Percentiles rank a stretch among this genome's conserved stretches.
Conservation (phyloP, 495 filamentous ascomycete species). For the Penicillium goetzii region DNA sequence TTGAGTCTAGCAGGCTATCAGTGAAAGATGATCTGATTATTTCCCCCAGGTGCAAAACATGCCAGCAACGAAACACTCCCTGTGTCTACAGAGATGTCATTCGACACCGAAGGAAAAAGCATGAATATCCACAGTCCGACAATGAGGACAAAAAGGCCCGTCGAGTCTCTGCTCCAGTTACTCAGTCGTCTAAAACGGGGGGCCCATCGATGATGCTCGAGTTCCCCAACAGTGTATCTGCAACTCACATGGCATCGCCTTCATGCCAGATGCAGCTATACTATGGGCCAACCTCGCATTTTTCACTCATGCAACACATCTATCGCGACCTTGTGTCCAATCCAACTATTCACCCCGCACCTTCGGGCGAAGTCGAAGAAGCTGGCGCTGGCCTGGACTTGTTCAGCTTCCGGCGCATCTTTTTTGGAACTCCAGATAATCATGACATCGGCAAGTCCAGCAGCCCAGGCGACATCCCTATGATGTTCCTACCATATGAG, state of each 20-base stretch:
- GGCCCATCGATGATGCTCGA: conserved; percentile 33
- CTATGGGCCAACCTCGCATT: conserved; percentile 52
- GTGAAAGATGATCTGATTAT: conserved; percentile 4
- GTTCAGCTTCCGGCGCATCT: conserved; percentile 50
- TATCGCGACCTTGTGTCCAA: conserved; percentile 44
- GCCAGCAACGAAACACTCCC: conserved; percentile 37
- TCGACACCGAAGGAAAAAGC: conserved; percentile 45
- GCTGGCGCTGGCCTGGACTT: conserved; percentile 49
- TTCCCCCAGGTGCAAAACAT: conserved; percentile 41
- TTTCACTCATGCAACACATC: conserved; percentile 50
- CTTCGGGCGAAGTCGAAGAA: conserved; percentile 46
- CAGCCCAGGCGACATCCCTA: conserved; percentile 24
- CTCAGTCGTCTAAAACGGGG: conserved; percentile 21
- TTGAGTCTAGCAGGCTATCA: neutral
- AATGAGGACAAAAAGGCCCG: conserved; percentile 16
- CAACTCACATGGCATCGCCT: conserved; percentile 50
- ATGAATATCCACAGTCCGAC: conserved; percentile 21
- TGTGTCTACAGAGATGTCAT: conserved; percentile 48
- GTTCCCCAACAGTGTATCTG: conserved; percentile 48
- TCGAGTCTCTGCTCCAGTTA: conserved; percentile 23
- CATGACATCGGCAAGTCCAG: conserved; percentile 29
- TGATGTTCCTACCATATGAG: conserved; percentile 45
- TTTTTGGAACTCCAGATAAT: conserved; percentile 47
- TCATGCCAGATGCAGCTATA: conserved; percentile 51
- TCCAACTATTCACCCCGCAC: conserved; percentile 28